These are phyloP conservation scores for Ascosphaera aggregata DNA, from an alignment of 2,329 filamentous ascomycete genomes.

Conservation along the genomic window DNA sequence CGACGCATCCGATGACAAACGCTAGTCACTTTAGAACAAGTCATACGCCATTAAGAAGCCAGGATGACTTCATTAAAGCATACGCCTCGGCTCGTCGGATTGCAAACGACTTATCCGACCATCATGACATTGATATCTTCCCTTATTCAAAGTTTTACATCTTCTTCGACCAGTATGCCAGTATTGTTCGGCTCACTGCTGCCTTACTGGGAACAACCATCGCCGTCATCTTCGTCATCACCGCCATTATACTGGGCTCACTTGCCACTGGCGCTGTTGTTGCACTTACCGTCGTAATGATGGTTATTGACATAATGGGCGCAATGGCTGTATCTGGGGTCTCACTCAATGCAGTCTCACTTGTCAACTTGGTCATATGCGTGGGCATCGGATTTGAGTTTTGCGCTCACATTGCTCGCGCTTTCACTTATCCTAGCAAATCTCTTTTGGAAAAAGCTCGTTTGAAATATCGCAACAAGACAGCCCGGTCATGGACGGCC, in stretches of 20 bases:
- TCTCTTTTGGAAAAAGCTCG: slow-evolving; percentile 61
- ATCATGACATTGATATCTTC: slow-evolving; percentile 64
- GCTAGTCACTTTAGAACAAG: slow-evolving; percentile 83
- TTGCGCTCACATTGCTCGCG: slow-evolving; percentile 86
- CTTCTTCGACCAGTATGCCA: slow-evolving; percentile 93
- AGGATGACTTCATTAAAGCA: slow-evolving; percentile 78
- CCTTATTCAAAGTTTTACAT: slow-evolving; percentile 97
- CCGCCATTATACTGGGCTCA: slow-evolving; percentile 62
- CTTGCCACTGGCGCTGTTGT: slow-evolving; percentile 60
- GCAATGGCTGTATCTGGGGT: slow-evolving; percentile 80
- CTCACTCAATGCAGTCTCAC: slow-evolving; percentile 78
- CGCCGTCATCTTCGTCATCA: slow-evolving; percentile 62
- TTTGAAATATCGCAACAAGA: slow-evolving; percentile 53
- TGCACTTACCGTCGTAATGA: slow-evolving; percentile 77
- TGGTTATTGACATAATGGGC: slow-evolving; percentile 77
- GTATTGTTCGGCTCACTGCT: slow-evolving; percentile 58
- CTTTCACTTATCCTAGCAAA: slow-evolving; percentile 79
- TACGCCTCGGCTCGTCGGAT: slow-evolving; percentile 81
- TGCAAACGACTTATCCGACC: slow-evolving; percentile 45
- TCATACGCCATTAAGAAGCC: slow-evolving; percentile 67
- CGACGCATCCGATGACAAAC: slow-evolving; percentile 39
- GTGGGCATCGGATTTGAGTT: slow-evolving; percentile 95
- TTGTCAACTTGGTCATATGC: slow-evolving; percentile 93
- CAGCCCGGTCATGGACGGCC: slow-evolving; percentile 77
- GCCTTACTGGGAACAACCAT: slow-evolving; percentile 63